Base-by-base conservation (phyloP, 768 basidiomycete species). In the Suillus occidentalis region DNA sequence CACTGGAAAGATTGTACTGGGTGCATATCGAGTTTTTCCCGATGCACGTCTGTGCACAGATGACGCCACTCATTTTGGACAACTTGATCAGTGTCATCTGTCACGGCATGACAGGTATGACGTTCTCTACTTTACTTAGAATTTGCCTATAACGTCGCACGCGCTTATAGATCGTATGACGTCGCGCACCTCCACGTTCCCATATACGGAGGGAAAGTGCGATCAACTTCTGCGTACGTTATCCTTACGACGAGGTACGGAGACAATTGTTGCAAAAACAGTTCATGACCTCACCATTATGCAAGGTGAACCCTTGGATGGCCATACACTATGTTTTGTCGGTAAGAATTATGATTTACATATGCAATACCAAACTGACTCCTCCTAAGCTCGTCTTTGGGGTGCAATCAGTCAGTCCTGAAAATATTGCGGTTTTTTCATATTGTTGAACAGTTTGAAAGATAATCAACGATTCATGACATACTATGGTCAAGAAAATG, bases 11-110 rank as follows among this genome's bases (percentile, higher is more conserved):
- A 39, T 77, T 83, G 28, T 88, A 84, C 67, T 88, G 86, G 87
- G 70, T 62, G 18, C 87, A 89, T 69, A 74, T 85, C 16, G 85
- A 87, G 70, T 81, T 80, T 63, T 87, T 84, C 72, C 85, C 84
- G 2, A 83, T 82, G 72, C 86, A 87, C 70, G 63, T 78, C 13
- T 49, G 42, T 12, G 67, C 72, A 7, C 71, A 75, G 6, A 64
- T 84, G 2, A 65, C 73, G 16, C 65, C 70, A 37, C 64, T 68
- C 34, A 67, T 69, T 13, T 68, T 85, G 34, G 80, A 84, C 22
- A 81, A 84, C 28, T 77, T 85, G 16, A 79, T 83, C 43, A 76
- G 78, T 58, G 75, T 84, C 6, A 80, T 87, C 55, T 75, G 81
- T 34, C 85, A 87, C 70, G 83, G 76, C 10, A 73, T 77, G 62